Evolutionary conservation across 2,329 filamentous ascomycete species (phyloP).

Genomic region (Lachnellula willkommii): DNA sequence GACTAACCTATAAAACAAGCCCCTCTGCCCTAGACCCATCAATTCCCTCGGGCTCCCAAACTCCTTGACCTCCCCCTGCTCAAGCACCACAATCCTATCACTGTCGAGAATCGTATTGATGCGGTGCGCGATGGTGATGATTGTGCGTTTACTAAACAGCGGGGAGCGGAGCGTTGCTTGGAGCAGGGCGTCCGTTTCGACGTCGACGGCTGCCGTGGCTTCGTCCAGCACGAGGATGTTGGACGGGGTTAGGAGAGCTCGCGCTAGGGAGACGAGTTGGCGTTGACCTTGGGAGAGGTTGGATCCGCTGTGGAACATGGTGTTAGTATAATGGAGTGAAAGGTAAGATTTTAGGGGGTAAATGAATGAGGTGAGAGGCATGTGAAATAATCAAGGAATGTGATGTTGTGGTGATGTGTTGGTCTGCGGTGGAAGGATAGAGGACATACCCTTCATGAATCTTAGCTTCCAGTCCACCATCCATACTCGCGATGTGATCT

Average conservation of each 20-base stretch:
- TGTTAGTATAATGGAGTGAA: constrained; percentile 7
- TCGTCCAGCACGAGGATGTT: constrained; percentile 97
- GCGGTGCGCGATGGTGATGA: constrained; percentile 96
- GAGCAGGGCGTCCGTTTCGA: constrained; percentile 63
- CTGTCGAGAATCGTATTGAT: constrained; percentile 93
- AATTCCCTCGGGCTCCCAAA: constrained; percentile 83
- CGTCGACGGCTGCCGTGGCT: constrained; percentile 74
- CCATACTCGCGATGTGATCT: constrained; percentile 81
- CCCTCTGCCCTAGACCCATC: constrained; percentile 67
- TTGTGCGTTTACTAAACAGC: constrained; percentile 82
- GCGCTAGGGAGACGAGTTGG: constrained; percentile 87
- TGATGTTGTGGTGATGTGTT: constrained; percentile 1
- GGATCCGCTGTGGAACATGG: constrained; percentile 54
- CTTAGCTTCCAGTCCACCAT: constrained; percentile 81
- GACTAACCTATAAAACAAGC: constrained; percentile 84
- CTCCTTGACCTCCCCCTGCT: constrained; percentile 83
- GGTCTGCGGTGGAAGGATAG: constrained; percentile 5
- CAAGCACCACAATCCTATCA: constrained; percentile 89
- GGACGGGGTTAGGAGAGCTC: constrained; percentile 87
- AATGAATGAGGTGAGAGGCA: background rate
- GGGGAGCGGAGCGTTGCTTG: constrained; percentile 59
- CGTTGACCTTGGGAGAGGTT: constrained; percentile 94
- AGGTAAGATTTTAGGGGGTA: constrained; percentile 6
- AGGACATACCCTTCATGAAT: constrained; percentile 83
- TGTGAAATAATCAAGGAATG: constrained; percentile 3